Evolutionary conservation across 2,329 filamentous ascomycete species (phyloP), one percentile per base, ranked within the genome.

Genomic region (Epichloe elymi): DNA sequence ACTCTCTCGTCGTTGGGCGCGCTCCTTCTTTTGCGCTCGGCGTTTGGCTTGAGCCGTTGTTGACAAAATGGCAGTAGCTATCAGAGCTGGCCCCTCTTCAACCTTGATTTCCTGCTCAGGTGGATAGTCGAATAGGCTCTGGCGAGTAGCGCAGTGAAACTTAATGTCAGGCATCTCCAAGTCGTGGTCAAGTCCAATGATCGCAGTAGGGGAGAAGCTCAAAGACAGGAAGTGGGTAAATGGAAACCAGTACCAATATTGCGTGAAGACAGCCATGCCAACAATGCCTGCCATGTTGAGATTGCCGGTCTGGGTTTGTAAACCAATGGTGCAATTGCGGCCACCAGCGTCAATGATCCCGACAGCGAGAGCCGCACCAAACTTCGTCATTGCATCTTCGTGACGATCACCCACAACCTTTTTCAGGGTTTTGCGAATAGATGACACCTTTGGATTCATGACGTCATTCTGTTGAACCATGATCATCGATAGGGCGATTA

Each of bases 161-260:
- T 94, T 94, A 79, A 96, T 90, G 64, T 83, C 84, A 19, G 94
- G 89, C 50, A 95, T 88, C 61, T 96, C 88, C 14, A 98, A 78
- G 63, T 96, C 88, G 63, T 94, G 85, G 64, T 98, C 90, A 26
- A 98, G 81, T 54, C 87, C 91, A 60, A 97, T 96, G 63, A 98
- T 86, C 1, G 93, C 86, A 1, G 94, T 98, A 1, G 93, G 93
- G n/a, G 88, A 89, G 70, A 98, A 97, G 62, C 88, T 90, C 55
- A 98, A 76, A 0, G 91, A 94, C 52, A 98, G 69, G 80, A 98
- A 98, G 70, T 98, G 93, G 33, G 93, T 95, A 61, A 97, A 85
- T 54, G 93, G 93, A 80, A 98, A 98, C 93, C 93, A 98, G 74
- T 98, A 98, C 93, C 93, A 98, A 74, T 98, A 98, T 67, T 98